A percentile compares a stretch with the other conserved stretches of the same genome.
These are phyloP conservation scores for Psilocybe mexicana DNA, from an alignment of 1,284 basidiomycete species.

Conservation along the genomic window DNA sequence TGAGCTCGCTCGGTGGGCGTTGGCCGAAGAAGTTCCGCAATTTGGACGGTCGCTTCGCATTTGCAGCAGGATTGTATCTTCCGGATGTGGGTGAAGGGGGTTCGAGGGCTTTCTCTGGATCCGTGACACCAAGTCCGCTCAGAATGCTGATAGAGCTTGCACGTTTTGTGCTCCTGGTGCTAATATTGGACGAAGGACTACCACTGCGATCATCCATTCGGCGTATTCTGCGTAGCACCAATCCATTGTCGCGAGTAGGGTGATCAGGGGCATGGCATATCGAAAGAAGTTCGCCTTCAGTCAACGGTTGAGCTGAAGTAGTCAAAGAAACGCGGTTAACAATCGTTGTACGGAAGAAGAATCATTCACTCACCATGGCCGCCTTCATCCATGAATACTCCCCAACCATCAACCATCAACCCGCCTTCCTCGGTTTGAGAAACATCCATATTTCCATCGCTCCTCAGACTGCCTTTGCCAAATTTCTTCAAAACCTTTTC, in stretches of 20 bases:
- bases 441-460: conserved; percentile 47
- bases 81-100: conserved; percentile 43
- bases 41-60: conserved; percentile 59
- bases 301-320: conserved; percentile 67
- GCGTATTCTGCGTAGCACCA: conserved; percentile 66
- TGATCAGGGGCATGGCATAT: conserved; percentile 87
- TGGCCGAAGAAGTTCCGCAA: conserved; percentile 98
- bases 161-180: conserved; percentile 77
- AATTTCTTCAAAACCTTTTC: conserved; percentile 89
- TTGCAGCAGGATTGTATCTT: conserved; percentile 34
- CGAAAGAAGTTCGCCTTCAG: conserved; percentile 80
- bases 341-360: conserved; percentile 8
- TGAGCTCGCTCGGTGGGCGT: conserved; percentile 94
- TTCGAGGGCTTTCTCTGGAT: conserved; percentile 65
- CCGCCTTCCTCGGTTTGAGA: conserved; percentile 63
- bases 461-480: conserved; percentile 62
- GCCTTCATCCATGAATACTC: conserved; percentile 70
- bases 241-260: conserved; percentile 79
- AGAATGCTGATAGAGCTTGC: conserved; percentile 94
- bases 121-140: conserved; percentile 84
- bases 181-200: conserved; percentile 30
- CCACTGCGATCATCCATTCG: conserved; percentile 44
- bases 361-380: conserved; percentile 48
- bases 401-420: conserved; percentile 86
- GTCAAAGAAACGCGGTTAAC: conserved; percentile 8